A percentile compares a stretch with the other conserved stretches of the same genome.
These are phyloP conservation scores for Penicillium mononematosum DNA, from an alignment of 495 filamentous ascomycete genomes.

Conservation along the genomic window DNA sequence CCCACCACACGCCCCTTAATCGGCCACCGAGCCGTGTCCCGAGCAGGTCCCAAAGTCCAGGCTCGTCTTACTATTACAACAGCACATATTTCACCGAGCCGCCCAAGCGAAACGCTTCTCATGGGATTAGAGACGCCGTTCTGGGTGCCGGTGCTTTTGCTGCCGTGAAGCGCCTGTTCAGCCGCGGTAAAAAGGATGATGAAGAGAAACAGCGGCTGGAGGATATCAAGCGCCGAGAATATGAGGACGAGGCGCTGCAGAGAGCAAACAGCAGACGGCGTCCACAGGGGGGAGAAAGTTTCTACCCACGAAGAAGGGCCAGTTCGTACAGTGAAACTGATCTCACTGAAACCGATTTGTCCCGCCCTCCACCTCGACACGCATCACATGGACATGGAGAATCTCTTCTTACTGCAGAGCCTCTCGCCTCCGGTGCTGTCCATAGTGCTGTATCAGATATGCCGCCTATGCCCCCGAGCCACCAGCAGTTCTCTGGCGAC, in stretches of 20 bases:
- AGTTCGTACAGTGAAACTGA: conserved; percentile 44
- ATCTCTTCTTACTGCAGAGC: conserved; percentile 31
- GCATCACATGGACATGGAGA: conserved; percentile 33
- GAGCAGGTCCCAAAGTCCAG: conserved; percentile 43
- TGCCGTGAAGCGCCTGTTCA: conserved; percentile 64
- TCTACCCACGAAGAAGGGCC: conserved; percentile 53
- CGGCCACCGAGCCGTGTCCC: conserved; percentile 41
- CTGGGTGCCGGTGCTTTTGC: conserved; percentile 61
- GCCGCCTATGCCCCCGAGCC: conserved; percentile 48
- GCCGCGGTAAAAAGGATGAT: conserved; percentile 53
- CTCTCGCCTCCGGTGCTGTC: conserved; percentile 39
- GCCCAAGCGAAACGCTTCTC: conserved; percentile 38
- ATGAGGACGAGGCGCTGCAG: conserved; percentile 60
- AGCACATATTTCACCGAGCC: conserved; percentile 44
- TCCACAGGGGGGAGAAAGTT: conserved; percentile 58
- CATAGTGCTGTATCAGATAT: conserved; percentile 37
- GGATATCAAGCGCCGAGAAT: conserved; percentile 53
- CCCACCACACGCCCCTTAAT: conserved; percentile 41
- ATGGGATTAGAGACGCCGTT: conserved; percentile 60
- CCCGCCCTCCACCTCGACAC: conserved; percentile 36
- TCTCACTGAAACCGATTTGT: conserved; percentile 46
- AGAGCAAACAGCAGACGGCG: conserved; percentile 53
- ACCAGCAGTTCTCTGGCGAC: conserved; percentile 55
- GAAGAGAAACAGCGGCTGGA: conserved; percentile 66
- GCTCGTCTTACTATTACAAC: conserved; percentile 47